A percentile compares a stretch with the other conserved stretches of the same genome.
phyloP scores from a whole-genome alignment of 73 alveolate species.

The Effrenium voratum region DNA sequence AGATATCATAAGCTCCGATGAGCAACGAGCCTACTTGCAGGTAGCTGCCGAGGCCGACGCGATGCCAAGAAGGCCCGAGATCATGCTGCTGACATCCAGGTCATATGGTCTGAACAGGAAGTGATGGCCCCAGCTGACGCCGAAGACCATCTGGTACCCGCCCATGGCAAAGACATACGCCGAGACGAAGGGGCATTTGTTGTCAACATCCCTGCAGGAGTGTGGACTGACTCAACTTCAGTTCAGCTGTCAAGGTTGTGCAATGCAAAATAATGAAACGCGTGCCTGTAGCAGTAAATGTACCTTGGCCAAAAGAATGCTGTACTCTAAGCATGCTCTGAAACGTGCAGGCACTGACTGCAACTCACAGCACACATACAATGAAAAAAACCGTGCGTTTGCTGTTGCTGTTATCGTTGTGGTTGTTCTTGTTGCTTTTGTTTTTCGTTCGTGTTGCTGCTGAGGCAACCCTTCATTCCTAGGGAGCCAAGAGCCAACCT shows the following conservation, averaged over 20 bases:
- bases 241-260: background rate
- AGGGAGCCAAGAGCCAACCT: too few relatives aligned
- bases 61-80: conserved; percentile 69
- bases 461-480: too few relatives aligned
- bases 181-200: conserved; percentile 84
- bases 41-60: conserved; percentile 20
- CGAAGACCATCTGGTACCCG: conserved; percentile 92
- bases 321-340: too few relatives aligned
- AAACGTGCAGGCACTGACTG: too few relatives aligned
- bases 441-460: too few relatives aligned
- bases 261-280: background rate
- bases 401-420: too few relatives aligned
- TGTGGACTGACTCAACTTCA: background rate
- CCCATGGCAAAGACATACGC: conserved; percentile 90
- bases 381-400: too few relatives aligned
- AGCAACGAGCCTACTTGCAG: background rate
- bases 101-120: conserved; percentile 83
- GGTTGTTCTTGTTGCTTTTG: too few relatives aligned
- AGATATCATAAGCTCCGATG: background rate
- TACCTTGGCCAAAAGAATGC: too few relatives aligned
- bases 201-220: conserved; percentile 70
- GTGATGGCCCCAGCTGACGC: conserved; percentile 92
- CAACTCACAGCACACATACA: too few relatives aligned
- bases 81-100: conserved; percentile 92
- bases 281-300: conserved; percentile 89